Percentiles rank a stretch among this genome's conserved stretches.
These are phyloP conservation scores for Leersia perrieri DNA, from an alignment of 176 grass and related monocot species.

Conservation along the genomic window DNA sequence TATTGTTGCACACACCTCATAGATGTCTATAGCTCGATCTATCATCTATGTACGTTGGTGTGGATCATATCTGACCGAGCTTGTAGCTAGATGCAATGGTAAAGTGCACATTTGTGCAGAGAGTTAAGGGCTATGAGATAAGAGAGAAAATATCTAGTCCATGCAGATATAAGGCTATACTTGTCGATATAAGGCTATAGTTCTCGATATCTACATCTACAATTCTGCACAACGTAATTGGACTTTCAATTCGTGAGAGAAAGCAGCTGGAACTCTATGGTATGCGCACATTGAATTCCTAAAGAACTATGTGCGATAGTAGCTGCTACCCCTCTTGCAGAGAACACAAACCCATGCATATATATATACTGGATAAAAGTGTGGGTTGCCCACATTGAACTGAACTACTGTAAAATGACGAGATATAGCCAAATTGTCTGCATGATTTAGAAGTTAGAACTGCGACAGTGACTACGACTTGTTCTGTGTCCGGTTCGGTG, in stretches of 20 bases:
- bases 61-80: background rate
- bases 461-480: background rate
- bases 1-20: background rate
- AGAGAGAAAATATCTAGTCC: background rate
- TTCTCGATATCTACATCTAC: slow-evolving; percentile 31
- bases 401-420: background rate
- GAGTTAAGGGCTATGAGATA: background rate
- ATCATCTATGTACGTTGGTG: background rate
- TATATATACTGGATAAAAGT: slow-evolving; percentile 16
- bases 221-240: background rate
- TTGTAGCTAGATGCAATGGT: background rate
- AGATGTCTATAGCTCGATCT: no score
- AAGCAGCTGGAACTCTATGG: background rate
- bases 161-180: slow-evolving; percentile 5
- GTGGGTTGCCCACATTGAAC: background rate
- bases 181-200: slow-evolving; percentile 27
- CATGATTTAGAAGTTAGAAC: background rate
- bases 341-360: background rate
- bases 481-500: background rate
- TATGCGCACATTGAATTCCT: slow-evolving; percentile 4
- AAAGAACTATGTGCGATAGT: background rate
- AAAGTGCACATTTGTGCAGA: background rate
- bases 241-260: background rate
- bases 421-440: background rate
- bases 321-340: no score